These are phyloP conservation scores for Haematococcus lacustris DNA, from an alignment of 139 green algal species.

Conservation along the genomic window DNA sequence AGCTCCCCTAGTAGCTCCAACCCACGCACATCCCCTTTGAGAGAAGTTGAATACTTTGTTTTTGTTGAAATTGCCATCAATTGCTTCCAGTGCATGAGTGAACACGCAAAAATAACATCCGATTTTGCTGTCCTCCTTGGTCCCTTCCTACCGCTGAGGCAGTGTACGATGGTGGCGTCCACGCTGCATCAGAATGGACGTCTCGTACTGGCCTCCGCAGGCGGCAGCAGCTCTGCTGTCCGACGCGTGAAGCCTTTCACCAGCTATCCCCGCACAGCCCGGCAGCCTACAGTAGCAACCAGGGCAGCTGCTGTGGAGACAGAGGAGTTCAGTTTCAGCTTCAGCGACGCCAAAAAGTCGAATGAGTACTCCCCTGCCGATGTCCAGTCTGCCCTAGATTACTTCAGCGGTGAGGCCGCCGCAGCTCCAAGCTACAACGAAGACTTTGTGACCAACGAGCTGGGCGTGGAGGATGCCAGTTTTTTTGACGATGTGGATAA, in stretches of 20 bases:
- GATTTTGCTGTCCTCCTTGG: no score
- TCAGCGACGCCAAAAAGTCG: slow-evolving; percentile 29
- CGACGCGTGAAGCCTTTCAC: slow-evolving; percentile 5
- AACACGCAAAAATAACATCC: no score
- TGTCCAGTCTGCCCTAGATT: slow-evolving; percentile 28
- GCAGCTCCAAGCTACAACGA: slow-evolving; percentile 5
- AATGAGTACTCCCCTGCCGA: slow-evolving; percentile 33
- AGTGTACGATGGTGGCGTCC: no score
- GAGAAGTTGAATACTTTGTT: no score
- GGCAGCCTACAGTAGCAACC: slow-evolving; percentile 11
- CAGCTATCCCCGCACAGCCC: not conserved
- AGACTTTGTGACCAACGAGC: slow-evolving; percentile 22
- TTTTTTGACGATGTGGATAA: slow-evolving; percentile 47
- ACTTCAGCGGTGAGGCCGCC: slow-evolving; percentile 20
- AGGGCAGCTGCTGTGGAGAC: slow-evolving; percentile 2
- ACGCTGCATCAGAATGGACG: no score
- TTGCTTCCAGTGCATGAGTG: no score
- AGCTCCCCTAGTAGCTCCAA: no score
- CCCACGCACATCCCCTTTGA: no score
- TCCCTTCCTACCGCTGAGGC: no score
- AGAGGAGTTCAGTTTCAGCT: slow-evolving; percentile 34
- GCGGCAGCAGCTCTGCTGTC: no score
- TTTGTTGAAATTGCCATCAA: no score
- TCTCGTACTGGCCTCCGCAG: no score
- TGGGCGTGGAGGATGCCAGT: slow-evolving; percentile 31